Base-by-base conservation (phyloP, 169 alveolate genomes). In the Eimeria necatrix region DNA sequence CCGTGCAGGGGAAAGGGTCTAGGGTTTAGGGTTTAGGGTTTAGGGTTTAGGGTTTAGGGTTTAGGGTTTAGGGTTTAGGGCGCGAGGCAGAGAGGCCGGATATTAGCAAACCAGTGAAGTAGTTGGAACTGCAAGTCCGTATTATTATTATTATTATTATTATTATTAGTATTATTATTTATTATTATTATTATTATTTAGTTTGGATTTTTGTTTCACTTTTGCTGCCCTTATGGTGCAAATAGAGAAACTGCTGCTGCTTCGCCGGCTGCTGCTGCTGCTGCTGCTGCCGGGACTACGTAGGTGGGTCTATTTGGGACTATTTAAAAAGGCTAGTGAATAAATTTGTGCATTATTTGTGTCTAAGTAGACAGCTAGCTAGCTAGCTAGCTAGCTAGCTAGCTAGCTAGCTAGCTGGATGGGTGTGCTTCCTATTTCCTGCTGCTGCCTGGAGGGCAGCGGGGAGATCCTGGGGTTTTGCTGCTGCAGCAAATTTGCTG, bases 1-100 rank as follows among this genome's bases (percentile, higher is more conserved):
- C 68, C 22, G 4, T 16, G 0, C 68, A 56, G 68, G 68, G 68
- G 18, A 56, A 68, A 68, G 78, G 78, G 78, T 22, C 4, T 68
- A 68, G 78, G 46, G 32, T 16, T 68, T 68, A 68, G 78, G 78
- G 78, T 68, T 68, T 68, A 68, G 78, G 78, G 78, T 68, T 22
- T 68, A 68, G 78, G 78, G 48, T 61, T 10, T 61, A 61, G 73
- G 73, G 73, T 61, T 61, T 61, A 61, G 73, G 73, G 73, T 61
- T 61, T 61, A 61, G 73, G 73, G 73, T 61, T 61, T 61, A 61
- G 73, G 73, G 73, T 7, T 61, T 61, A 61, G 73, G 73, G 73
- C n/a, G 18, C 22, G 4, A 3, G 74, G 74, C 0, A 20, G 4
- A 61, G 74, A 26, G 74, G 1, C 22, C 22, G 22, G 74, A 32